A percentile compares a stretch with the other conserved stretches of the same genome.
These are phyloP conservation scores for Spergularia marina DNA, from an alignment of 148 eudicot genomes.

Conservation along the genomic window DNA sequence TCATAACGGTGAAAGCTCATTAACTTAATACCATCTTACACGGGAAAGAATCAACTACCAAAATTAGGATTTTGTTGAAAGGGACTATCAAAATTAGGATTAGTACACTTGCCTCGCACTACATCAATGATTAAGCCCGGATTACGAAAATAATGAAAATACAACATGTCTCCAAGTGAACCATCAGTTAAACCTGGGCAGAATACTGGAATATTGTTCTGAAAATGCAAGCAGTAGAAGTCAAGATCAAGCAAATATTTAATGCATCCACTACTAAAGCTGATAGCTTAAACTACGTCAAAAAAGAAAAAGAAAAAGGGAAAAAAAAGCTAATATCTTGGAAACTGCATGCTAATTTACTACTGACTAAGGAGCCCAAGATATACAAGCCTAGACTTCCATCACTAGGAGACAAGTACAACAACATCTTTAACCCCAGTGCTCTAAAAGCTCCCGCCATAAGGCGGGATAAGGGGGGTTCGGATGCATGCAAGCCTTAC, in stretches of 20 bases:
- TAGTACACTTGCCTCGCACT: conserved; percentile 62
- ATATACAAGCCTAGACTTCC: not conserved
- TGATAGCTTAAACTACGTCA: not conserved
- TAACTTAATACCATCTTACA: not conserved
- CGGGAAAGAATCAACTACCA: not conserved
- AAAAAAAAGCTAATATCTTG: no score
- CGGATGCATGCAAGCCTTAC: no score
- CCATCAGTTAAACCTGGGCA: conserved; percentile 97
- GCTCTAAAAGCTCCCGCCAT: no score
- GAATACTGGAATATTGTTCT: conserved; percentile 84
- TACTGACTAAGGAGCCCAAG: not conserved
- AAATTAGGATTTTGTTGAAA: not conserved
- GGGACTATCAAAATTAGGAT: not conserved
- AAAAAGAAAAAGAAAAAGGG: no score
- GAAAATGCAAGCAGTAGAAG: conserved; percentile 10
- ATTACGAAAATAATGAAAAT: conserved; percentile 71
- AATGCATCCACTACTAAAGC: not conserved
- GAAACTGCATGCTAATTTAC: no score
- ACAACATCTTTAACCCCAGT: no score
- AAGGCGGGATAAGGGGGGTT: no score
- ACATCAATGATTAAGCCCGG: conserved; percentile 80
- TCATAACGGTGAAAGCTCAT: not conserved
- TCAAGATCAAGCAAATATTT: not conserved
- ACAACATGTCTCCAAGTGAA: conserved; percentile 89
- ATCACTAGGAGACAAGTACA: not conserved